Percentiles rank a stretch among this genome's conserved stretches.
Conservation (phyloP, 169 alveolate species). For the Cryptosporidium tyzzeri region DNA sequence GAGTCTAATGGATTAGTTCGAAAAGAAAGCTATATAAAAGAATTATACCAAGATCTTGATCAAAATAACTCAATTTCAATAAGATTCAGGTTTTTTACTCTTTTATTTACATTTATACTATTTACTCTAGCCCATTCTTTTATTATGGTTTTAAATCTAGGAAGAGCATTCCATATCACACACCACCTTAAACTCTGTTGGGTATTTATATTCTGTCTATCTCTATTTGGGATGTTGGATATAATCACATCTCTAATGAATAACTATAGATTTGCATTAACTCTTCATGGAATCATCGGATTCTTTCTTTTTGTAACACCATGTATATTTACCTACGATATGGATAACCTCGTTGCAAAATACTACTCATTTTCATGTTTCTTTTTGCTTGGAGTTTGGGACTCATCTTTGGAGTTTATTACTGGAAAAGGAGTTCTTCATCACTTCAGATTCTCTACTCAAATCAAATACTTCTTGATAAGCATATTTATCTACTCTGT, state of each 20-base stretch:
- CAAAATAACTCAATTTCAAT: conserved; percentile 16
- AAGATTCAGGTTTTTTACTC: conserved; percentile 34
- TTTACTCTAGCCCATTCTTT: conserved; percentile 16
- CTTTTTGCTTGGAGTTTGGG: conserved; percentile 67
- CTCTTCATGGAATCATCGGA: conserved; percentile 12
- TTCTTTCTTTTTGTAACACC: conserved; percentile 5
- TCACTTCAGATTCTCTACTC: conserved; percentile 49
- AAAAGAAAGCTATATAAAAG: conserved; percentile 27
- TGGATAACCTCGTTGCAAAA: conserved; percentile 10
- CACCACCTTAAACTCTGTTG: conserved; percentile 45
- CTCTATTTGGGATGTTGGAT: conserved; percentile 30
- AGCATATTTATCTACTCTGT: conserved; percentile 43
- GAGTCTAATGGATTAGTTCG: conserved; percentile 22
- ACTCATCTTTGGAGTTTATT: conserved; percentile 66
- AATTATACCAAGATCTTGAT: conserved; percentile 28
- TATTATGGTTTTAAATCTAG: conserved; percentile 25
- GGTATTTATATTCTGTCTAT: conserved; percentile 24
- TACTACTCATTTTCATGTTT: conserved; percentile 51
- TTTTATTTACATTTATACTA: conserved; percentile 4
- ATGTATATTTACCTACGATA: conserved; percentile 42
- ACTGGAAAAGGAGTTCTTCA: conserved; percentile 61
- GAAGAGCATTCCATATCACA: conserved; percentile 53
- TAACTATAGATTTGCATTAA: conserved; percentile 21
- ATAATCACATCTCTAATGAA: conserved; percentile 13
- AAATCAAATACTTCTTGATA: neutral